Conservation (phyloP, 805 yeast genomes). For the Candida vartiovaarae region DNA sequence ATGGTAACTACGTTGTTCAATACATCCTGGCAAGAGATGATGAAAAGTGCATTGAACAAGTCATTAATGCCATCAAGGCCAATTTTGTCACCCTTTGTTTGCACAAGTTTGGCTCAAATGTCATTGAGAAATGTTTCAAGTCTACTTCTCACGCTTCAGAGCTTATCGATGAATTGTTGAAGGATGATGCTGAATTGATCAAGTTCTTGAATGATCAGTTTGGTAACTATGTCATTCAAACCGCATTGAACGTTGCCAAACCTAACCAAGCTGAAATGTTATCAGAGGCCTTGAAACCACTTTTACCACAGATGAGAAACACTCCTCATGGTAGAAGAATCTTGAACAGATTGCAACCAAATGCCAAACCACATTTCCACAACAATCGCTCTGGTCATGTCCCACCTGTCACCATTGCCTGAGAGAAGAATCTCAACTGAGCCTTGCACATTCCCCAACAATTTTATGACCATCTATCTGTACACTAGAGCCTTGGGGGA, state of each 20-base stretch:
- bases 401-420: too few relatives aligned
- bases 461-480: neutral
- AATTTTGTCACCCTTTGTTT: constrained; percentile 48
- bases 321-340: constrained; percentile 97
- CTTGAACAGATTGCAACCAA: constrained; percentile 49
- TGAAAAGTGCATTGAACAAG: constrained; percentile 25
- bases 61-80: constrained; percentile 28
- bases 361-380: neutral
- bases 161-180: constrained; percentile 44
- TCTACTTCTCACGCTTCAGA: constrained; percentile 37
- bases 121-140: constrained; percentile 79
- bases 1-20: constrained; percentile 95
- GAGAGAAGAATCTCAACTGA: too few relatives aligned
- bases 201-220: constrained; percentile 79
- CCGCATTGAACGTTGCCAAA: constrained; percentile 62
- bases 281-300: constrained; percentile 59
- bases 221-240: constrained; percentile 93
- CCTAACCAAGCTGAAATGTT: constrained; percentile 45
- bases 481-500: neutral
- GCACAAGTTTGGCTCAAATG: constrained; percentile 92
- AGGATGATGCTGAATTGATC: constrained; percentile 27
- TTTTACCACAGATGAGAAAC: constrained; percentile 69
- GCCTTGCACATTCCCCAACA: too few relatives aligned
- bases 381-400: neutral
- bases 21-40: constrained; percentile 58